Evolutionary conservation across 192 early-diverging fungal genomes (phyloP).

Genomic region (Coemansia sp.): DNA sequence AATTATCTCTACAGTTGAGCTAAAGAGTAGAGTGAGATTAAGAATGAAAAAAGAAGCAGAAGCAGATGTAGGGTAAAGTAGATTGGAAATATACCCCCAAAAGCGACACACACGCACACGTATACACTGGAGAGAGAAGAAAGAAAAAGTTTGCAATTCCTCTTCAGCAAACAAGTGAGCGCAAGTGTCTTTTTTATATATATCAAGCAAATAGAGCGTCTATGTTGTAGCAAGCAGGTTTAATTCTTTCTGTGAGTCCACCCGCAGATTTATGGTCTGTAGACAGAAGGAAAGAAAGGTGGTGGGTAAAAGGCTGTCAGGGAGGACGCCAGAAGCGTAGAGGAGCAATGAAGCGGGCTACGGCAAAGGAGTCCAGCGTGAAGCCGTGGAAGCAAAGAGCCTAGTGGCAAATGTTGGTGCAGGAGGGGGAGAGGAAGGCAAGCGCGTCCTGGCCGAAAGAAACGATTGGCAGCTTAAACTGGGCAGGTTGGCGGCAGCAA

Average conservation of each 20-base stretch:
- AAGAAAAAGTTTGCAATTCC: background rate
- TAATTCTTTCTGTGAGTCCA: no score
- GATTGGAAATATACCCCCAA: no score
- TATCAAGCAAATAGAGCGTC: background rate
- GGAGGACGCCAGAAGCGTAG: constrained; percentile 6
- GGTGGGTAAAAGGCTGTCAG: background rate
- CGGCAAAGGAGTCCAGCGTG: constrained; percentile 3
- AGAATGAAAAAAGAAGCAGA: background rate
- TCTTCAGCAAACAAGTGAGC: background rate
- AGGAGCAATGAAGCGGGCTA: constrained; percentile 2
- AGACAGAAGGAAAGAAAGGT: background rate
- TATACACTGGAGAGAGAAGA: background rate
- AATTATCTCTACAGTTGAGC: background rate
- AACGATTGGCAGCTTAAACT: constrained; percentile 40
- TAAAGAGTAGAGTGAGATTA: background rate
- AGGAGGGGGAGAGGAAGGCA: constrained; percentile 47
- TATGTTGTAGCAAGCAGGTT: no score
- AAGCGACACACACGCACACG: background rate
- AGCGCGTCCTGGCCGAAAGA: constrained; percentile 52
- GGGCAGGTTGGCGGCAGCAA: constrained; percentile 42
- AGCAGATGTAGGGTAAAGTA: no score
- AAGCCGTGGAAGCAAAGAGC: background rate
- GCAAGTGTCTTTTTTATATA: background rate
- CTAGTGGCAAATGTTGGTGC: constrained; percentile 24
- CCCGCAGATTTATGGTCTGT: no score